These are phyloP conservation scores for Cladophialophora yegresii DNA, from an alignment of 2,329 filamentous ascomycete genomes.

Conservation along the genomic window DNA sequence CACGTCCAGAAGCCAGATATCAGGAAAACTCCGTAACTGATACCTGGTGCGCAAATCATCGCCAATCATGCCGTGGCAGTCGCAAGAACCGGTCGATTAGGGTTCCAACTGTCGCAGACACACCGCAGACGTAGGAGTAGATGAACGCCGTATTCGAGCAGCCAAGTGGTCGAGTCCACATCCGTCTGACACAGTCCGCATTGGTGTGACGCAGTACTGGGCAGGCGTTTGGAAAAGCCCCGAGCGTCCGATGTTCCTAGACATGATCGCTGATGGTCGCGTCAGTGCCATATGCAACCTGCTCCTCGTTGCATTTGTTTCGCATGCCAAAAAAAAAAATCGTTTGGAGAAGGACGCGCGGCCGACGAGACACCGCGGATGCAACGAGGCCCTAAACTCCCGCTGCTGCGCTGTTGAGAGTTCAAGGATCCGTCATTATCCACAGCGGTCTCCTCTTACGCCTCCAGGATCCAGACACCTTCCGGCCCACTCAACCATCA, in stretches of 20 bases:
- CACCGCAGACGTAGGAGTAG: not conserved
- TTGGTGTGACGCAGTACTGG: constrained; percentile 19
- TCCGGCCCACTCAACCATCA: constrained; percentile 24
- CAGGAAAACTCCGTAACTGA: not conserved
- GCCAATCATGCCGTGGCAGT: constrained; percentile 13
- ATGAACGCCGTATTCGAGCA: not conserved
- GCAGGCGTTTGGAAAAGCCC: not conserved
- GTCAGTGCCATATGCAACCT: constrained; percentile 3
- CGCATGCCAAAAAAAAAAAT: constrained; percentile 11
- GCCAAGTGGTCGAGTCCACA: constrained; percentile 1
- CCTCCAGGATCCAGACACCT: constrained; percentile 11
- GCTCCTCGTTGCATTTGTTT: constrained; percentile 12
- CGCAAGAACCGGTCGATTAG: constrained; percentile 1
- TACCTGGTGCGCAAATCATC: constrained; percentile 13
- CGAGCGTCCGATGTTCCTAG: constrained; percentile 14
- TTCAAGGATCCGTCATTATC: not conserved
- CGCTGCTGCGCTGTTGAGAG: not conserved
- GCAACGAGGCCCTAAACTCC: not conserved
- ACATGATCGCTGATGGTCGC: constrained; percentile 8
- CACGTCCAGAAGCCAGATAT: not conserved
- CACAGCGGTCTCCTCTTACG: constrained; percentile 3
- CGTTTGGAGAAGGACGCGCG: constrained; percentile 12
- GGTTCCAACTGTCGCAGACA: constrained; percentile 11
- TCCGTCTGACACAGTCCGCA: constrained; percentile 15
- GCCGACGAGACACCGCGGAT: constrained; percentile 3